Conservation (phyloP, 257 asterid genomes). For the Datura wrightii region DNA sequence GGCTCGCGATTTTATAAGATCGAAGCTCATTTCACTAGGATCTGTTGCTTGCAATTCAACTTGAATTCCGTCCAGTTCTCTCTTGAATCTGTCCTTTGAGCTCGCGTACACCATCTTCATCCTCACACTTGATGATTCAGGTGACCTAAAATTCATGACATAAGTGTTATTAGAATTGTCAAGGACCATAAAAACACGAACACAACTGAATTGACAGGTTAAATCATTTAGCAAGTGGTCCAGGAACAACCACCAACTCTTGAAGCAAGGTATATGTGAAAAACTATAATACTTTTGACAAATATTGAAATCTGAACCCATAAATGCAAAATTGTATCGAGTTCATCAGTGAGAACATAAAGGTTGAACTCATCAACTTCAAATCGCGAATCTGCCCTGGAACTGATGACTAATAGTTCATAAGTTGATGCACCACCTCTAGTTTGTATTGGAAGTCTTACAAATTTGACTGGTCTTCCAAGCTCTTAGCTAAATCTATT, state of each 20-base stretch:
- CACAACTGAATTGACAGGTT: not conserved
- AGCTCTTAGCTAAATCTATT: too few relatives aligned
- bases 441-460: too few relatives aligned
- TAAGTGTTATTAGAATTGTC: not conserved
- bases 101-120: conserved; percentile 93
- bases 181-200: not conserved
- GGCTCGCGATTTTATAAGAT: conserved; percentile 75
- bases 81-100: conserved; percentile 88
- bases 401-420: too few relatives aligned
- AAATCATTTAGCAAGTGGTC: not conserved
- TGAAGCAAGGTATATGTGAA: too few relatives aligned
- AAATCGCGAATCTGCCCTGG: too few relatives aligned
- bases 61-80: conserved; percentile 84
- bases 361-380: too few relatives aligned
- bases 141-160: conserved; percentile 55
- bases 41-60: conserved; percentile 85
- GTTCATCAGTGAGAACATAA: too few relatives aligned
- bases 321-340: too few relatives aligned
- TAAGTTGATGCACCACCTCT: too few relatives aligned
- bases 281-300: too few relatives aligned
- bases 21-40: conserved; percentile 90
- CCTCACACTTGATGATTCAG: conserved; percentile 75
- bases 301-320: too few relatives aligned
- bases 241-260: not conserved
- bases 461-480: too few relatives aligned